A percentile compares a stretch with the other conserved stretches of the same genome.
Conservation (phyloP, 2,329 filamentous ascomycete species). For the Ophiostoma quercus region DNA sequence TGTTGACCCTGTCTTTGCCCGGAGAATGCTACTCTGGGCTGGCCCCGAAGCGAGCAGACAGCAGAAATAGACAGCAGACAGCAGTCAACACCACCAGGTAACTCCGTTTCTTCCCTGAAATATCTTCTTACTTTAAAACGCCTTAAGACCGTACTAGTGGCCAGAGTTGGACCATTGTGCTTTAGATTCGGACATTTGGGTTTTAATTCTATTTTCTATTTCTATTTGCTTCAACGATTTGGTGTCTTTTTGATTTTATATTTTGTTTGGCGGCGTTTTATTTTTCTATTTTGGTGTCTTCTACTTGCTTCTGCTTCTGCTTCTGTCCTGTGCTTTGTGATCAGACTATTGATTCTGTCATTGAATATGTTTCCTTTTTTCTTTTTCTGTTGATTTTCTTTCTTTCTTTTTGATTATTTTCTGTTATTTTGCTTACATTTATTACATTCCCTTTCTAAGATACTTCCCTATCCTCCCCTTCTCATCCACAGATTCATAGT, state of each 20-base stretch:
- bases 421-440: too few species aligned
- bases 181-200: slow-evolving; percentile 1
- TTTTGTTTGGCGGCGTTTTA: not conserved
- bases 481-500: too few species aligned
- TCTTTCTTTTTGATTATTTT: not conserved
- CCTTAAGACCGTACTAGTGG: slow-evolving; percentile 6
- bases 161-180: not conserved
- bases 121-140: not conserved
- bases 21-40: slow-evolving; percentile 19
- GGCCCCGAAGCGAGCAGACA: not conserved
- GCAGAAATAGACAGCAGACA: not conserved
- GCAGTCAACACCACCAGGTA: not conserved
- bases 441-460: too few species aligned
- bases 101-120: not conserved
- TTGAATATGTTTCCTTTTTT: not conserved
- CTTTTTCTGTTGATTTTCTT: not conserved
- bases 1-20: slow-evolving; percentile 3
- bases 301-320: not conserved
- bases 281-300: not conserved
- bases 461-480: too few species aligned
- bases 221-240: not conserved
- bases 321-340: too few species aligned
- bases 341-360: not conserved
- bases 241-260: not conserved
- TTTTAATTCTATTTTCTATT: not conserved